Conservation (phyloP, 345 rosid species). For the Toxicodendron radicans region DNA sequence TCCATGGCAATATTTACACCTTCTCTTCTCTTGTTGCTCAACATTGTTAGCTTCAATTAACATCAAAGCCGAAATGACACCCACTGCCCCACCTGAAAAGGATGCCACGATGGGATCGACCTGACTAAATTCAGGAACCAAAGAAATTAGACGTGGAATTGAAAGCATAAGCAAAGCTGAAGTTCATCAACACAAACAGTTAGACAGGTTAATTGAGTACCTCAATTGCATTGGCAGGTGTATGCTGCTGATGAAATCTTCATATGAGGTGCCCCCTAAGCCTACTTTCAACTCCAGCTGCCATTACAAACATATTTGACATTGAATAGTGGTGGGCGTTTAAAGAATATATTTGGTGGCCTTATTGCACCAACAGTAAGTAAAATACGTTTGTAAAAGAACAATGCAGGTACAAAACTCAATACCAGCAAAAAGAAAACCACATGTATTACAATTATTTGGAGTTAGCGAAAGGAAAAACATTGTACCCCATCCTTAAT, state of each 20-base stretch:
- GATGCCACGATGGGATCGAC: constrained; percentile 98
- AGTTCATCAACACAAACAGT: constrained; percentile 11
- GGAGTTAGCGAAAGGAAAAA: background rate
- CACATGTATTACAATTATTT: background rate
- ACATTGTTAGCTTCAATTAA: constrained; percentile 87
- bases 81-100: constrained; percentile 94
- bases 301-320: constrained; percentile 22
- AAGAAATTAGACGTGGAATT: constrained; percentile 18
- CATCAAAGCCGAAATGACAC: constrained; percentile 97
- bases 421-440: background rate
- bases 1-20: constrained; percentile 94
- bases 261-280: constrained; percentile 88
- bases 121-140: constrained; percentile 58
- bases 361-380: no score
- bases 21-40: constrained; percentile 87
- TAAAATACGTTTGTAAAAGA: background rate
- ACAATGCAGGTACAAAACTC: background rate
- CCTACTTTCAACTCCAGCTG: constrained; percentile 94
- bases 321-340: background rate
- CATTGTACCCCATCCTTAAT: background rate
- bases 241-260: constrained; percentile 81
- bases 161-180: background rate
- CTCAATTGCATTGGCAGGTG: constrained; percentile 89
- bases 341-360: no score
- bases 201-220: constrained; percentile 35